phyloP scores from a whole-genome alignment of 495 filamentous ascomycete genomes.

The Hypoxylon lienhwacheense region DNA sequence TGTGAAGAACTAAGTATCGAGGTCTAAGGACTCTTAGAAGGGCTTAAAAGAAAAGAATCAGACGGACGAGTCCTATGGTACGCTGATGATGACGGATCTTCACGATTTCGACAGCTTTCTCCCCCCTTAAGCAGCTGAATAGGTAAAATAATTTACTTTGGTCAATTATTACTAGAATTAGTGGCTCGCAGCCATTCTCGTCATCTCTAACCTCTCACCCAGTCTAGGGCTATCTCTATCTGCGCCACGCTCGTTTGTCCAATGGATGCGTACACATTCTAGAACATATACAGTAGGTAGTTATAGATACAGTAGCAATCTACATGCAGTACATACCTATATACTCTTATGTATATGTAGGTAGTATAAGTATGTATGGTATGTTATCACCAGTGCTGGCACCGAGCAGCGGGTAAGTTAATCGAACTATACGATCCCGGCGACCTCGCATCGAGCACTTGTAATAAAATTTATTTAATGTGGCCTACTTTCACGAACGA shows the following conservation, averaged over 20 bases:
- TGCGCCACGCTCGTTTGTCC: slow-evolving; percentile 19
- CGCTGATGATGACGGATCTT: slow-evolving; percentile 14
- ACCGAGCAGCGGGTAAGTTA: slow-evolving; percentile 26
- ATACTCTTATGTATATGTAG: slow-evolving; percentile 9
- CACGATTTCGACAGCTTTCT: slow-evolving; percentile 6
- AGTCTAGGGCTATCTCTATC: slow-evolving; percentile 24
- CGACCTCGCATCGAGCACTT: slow-evolving; percentile 18
- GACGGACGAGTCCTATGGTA: slow-evolving; percentile 24
- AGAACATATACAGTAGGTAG: slow-evolving; percentile 27
- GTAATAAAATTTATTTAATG: too few relatives aligned
- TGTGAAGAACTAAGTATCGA: too few relatives aligned
- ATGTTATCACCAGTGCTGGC: slow-evolving; percentile 18
- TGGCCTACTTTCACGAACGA: slow-evolving; percentile 2
- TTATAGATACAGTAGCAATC: too few relatives aligned
- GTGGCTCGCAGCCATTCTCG: slow-evolving; percentile 34
- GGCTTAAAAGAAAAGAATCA: slow-evolving; percentile 21
- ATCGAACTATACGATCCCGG: slow-evolving; percentile 32
- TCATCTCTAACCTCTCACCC: slow-evolving; percentile 19
- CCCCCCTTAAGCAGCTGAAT: slow-evolving; percentile 15
- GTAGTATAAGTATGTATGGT: slow-evolving; percentile 8
- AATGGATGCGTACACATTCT: slow-evolving; percentile 28
- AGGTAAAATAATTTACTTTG: slow-evolving; percentile 17
- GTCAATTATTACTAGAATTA: too few relatives aligned
- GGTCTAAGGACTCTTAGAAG: slow-evolving; percentile 28
- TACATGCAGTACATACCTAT: slow-evolving; percentile 28